phyloP scores from a whole-genome alignment of 176 grass and related monocot genomes.

The Aegilops tauschii region DNA sequence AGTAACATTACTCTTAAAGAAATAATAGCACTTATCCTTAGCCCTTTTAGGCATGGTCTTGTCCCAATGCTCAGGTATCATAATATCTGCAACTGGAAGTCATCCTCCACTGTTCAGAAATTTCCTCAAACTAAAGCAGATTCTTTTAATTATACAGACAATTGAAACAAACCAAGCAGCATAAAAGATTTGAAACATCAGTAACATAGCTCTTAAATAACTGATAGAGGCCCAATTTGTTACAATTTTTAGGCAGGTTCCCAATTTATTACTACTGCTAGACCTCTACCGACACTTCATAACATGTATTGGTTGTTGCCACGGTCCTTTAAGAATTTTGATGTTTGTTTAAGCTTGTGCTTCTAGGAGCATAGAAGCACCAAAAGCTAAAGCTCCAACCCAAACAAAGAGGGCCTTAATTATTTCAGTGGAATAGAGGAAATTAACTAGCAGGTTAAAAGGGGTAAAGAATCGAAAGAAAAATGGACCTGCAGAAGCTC shows the following conservation, averaged over 20 bases:
- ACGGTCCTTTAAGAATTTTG: not conserved
- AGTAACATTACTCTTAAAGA: not conserved
- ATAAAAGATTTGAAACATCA: not conserved
- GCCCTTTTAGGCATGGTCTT: not conserved
- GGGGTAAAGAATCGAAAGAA: not conserved
- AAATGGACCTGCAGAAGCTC: conserved; percentile 67
- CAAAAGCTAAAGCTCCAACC: not conserved
- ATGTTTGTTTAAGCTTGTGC: not conserved
- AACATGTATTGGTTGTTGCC: not conserved
- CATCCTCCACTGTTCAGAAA: not conserved
- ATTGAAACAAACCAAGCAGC: not conserved
- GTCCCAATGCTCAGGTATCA: not conserved
- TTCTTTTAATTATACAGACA: not conserved
- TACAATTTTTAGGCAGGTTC: not conserved
- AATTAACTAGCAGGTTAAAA: not conserved
- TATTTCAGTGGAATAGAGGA: not conserved
- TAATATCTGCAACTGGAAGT: not conserved
- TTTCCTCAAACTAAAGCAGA: not conserved
- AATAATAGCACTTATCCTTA: not conserved
- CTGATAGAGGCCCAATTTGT: not conserved
- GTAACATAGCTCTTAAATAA: not conserved
- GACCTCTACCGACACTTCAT: not conserved
- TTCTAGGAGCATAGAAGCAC: not conserved
- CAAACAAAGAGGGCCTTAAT: not conserved
- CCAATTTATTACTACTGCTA: not conserved